phyloP scores from a whole-genome alignment of 257 asterid species.

The Catharanthus roseus region DNA sequence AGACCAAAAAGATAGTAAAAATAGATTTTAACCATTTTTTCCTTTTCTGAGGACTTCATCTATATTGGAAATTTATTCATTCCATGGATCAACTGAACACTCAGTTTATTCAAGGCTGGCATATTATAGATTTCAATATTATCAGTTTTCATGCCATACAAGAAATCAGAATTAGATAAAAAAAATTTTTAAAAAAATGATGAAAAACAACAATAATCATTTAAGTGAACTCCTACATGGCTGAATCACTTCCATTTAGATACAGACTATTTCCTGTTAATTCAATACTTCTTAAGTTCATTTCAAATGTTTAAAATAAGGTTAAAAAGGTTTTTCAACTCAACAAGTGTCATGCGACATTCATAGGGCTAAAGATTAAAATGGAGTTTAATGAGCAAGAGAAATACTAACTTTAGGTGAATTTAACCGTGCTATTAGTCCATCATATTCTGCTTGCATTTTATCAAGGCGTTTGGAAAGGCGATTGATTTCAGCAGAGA shows the following conservation, averaged over 20 bases:
- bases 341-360: background rate
- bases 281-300: background rate
- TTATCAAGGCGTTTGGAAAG: conserved; percentile 71
- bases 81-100: background rate
- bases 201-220: background rate
- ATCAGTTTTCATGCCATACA: background rate
- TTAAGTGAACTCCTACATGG: background rate
- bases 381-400: background rate
- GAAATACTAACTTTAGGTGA: conserved; percentile 65
- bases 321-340: background rate
- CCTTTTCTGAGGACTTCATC: background rate
- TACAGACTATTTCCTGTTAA: background rate
- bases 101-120: background rate
- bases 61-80: background rate
- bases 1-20: background rate
- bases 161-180: background rate
- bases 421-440: conserved; percentile 59
- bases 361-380: background rate
- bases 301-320: background rate
- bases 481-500: conserved; percentile 82
- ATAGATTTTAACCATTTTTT: background rate
- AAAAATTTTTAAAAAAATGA: background rate
- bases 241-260: background rate
- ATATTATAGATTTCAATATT: too few relatives aligned
- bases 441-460: conserved; percentile 84